Evolutionary conservation across 2,329 filamentous ascomycete species (phyloP), one percentile per base, ranked within the genome.

Genomic region (Ascochyta clinopodiicola): DNA sequence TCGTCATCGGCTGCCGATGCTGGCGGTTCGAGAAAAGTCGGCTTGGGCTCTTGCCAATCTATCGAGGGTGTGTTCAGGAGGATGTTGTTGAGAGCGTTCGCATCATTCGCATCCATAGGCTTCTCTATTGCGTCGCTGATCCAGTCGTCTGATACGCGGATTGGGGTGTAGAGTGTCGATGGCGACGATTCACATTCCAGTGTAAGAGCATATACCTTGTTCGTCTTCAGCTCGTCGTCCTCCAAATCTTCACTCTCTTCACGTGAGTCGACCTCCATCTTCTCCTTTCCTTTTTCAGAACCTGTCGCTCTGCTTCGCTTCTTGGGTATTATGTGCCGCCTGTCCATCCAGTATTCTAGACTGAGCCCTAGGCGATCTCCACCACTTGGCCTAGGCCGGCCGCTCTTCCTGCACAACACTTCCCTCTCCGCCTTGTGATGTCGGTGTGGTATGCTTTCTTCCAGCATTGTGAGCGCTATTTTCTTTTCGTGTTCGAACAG

Each of bases 271-370:
- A 76, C 24, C 8, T 77, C 71, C 69, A 76, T 75, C n/a, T 67
- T 66, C 35, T 66, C 65, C 27, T 68, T 78, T 17, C 75, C 71
- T 29, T 78, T 73, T 17, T 75, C 42, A 75, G 72, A 42, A 63
- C 73, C 2, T 66, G 70, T 6, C 74, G 72, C 2, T 70, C 44
- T 27, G 15, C 50, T 37, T 40, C 62, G 52, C 7, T 55, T 52
- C 29, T 54, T 62, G 4, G 61, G 53, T 27, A 70, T 75, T 15
- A 85, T 72, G 42, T 83, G 79, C 42, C 84, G 81, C 51, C 81
- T 78, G 63, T 88, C 82, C 72, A 86, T 88, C 91, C 91, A 95
- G 72, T 94, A 96, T 61, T 92, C 88, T 35, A 95, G 66, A 44
- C 84, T 86, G 51, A 94, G 77, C 1, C 91, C 91, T 24, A 94